These are phyloP conservation scores for Echites panduratus DNA, from an alignment of 257 asterid species.

Conservation along the genomic window DNA sequence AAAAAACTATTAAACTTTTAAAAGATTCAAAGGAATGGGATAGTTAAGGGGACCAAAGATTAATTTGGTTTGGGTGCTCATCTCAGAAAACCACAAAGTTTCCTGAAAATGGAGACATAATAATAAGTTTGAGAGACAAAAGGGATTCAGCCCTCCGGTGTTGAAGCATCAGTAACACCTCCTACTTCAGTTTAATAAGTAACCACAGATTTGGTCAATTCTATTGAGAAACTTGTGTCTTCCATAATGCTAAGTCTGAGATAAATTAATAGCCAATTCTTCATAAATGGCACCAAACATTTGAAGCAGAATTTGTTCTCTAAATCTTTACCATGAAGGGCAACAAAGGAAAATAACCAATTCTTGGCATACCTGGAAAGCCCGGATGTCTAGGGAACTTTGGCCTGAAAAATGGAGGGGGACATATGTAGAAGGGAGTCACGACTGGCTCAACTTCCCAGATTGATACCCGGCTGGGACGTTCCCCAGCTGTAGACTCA, in stretches of 20 bases:
- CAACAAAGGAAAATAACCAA: neutral
- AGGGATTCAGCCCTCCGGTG: neutral
- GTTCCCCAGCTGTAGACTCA: slow-evolving; percentile 96
- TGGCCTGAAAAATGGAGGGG: slow-evolving; percentile 90
- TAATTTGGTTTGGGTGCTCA: neutral
- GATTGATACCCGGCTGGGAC: slow-evolving; percentile 80
- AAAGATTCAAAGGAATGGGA: neutral
- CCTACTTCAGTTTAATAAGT: neutral
- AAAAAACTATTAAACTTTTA: neutral
- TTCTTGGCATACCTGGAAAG: slow-evolving; percentile 50
- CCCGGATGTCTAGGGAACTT: slow-evolving; percentile 73
- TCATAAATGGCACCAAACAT: neutral
- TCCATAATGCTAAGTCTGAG: neutral
- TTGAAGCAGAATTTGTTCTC: neutral
- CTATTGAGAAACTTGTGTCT: neutral
- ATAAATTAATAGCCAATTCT: neutral
- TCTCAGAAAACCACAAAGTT: neutral
- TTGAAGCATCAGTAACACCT: neutral
- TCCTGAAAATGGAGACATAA: neutral
- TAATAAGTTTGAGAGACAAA: neutral
- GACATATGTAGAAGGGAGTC: slow-evolving; percentile 91
- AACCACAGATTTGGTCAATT: neutral
- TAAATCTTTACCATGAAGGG: neutral
- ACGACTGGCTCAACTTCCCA: slow-evolving; percentile 96
- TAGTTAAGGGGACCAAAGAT: neutral